phyloP scores from a whole-genome alignment of 768 basidiomycete species.

The Crucibulum laeve region DNA sequence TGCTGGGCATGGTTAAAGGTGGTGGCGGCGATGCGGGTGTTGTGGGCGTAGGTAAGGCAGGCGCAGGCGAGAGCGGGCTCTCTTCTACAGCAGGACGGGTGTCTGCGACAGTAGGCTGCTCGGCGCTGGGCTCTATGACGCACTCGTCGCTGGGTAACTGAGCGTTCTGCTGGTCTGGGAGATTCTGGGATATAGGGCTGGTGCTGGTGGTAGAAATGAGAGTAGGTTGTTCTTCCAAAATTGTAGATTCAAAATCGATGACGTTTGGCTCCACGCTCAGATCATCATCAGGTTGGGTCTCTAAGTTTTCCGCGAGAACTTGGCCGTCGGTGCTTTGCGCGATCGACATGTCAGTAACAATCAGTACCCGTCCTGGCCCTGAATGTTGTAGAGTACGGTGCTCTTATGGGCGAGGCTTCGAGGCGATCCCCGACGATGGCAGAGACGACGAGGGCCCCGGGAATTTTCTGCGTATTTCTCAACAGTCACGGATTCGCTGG shows the following conservation, averaged over 20 bases:
- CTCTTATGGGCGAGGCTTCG: background rate
- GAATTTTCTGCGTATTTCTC: background rate
- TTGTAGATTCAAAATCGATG: background rate
- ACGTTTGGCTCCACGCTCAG: background rate
- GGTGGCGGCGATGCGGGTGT: slow-evolving; percentile 6
- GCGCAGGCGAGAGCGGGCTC: background rate
- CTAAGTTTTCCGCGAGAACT: too few relatives aligned
- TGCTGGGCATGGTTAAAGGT: slow-evolving; percentile 14
- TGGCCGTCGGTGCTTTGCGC: background rate
- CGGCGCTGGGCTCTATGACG: too few relatives aligned
- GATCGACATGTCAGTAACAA: background rate
- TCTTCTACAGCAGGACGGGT: background rate
- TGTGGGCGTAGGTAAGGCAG: background rate
- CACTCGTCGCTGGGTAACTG: too few relatives aligned
- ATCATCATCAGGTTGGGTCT: background rate
- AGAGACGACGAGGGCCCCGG: background rate
- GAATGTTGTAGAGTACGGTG: too few relatives aligned
- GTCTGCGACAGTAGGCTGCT: background rate
- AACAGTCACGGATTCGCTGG: background rate
- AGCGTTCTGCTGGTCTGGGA: background rate
- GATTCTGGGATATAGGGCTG: background rate
- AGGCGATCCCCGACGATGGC: background rate
- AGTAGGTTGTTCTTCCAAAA: background rate
- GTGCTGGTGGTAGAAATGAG: background rate
- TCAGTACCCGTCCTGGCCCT: background rate